Evolutionary conservation across 495 filamentous ascomycete genomes (phyloP), one percentile per base, ranked within the genome.

Genomic region (Penicillium salamii): DNA sequence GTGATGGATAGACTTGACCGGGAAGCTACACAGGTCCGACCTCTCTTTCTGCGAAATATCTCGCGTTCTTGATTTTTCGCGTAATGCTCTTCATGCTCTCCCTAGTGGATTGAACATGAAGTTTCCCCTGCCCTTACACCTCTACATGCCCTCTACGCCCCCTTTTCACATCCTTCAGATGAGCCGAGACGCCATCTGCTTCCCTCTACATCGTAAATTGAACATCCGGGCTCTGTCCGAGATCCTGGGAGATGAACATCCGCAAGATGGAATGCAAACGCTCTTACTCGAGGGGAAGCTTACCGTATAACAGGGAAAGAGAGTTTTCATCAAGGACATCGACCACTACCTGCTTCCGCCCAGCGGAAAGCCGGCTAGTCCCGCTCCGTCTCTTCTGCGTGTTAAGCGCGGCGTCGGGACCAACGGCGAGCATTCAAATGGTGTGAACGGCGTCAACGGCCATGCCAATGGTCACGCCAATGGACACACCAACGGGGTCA

Each of bases 311-410:
- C 52, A 70, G 58, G 62, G 70, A 55, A 96, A 96, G 71, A 86
- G 93, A 48, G 68, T 96, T 57, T 95, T 97, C 76, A 93, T 98
- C 80, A 98, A 98, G 67, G 93, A 97, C 67, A 98, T 98, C 61
- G 80, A 86, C 31, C 83, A 97, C 66, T 96, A 97, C 65, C 72
- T 96, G 35, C 70, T 92, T 46, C 90, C 92, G 5, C 91, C 90
- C 3, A 63, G 84, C 52, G 71, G 73, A n/a, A 75, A 84, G 45
- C 73, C 78, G 14, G 80, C 87, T 33, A 76, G 68, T 29, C 83
- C 92, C 47, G 89, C 89, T 15, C 89, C 89, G 2, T 92, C 89
- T 24, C 74, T 97, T 23, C 62, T 74, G 28, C 66, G 71, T 58
- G 70, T 77, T 54, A 82, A 82, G 54, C 82, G 82, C 39, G 83